A percentile compares a stretch with the other conserved stretches of the same genome.
These are phyloP conservation scores for Aureobasidium sp. DNA, from an alignment of 2,329 filamentous ascomycete species.

Conservation along the genomic window DNA sequence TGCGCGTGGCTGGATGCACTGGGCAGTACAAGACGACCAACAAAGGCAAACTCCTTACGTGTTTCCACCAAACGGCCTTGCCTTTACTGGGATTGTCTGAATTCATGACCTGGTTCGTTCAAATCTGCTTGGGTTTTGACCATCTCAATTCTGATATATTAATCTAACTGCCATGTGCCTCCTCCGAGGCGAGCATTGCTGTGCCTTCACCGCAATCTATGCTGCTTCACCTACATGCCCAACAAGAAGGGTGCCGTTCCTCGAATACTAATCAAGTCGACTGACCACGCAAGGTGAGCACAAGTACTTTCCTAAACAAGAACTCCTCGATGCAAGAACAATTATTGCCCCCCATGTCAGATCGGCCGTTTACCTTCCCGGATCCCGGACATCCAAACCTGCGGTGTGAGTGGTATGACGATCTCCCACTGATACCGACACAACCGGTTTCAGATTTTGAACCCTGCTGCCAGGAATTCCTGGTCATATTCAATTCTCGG, in stretches of 20 bases:
- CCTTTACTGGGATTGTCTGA: background rate
- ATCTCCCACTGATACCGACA: conserved; percentile 3
- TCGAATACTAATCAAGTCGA: background rate
- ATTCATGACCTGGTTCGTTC: background rate
- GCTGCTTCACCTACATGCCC: background rate
- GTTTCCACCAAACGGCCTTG: background rate
- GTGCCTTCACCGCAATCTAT: background rate
- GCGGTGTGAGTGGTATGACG: conserved; percentile 12
- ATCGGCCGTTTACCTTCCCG: conserved; percentile 9
- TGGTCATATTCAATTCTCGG: background rate
- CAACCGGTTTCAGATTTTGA: conserved; percentile 6
- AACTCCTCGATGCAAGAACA: background rate
- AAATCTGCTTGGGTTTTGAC: conserved; percentile 3
- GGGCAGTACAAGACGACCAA: background rate
- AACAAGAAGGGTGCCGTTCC: background rate
- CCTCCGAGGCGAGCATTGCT: background rate
- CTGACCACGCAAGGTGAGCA: background rate
- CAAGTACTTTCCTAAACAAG: background rate
- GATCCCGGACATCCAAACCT: conserved; percentile 7
- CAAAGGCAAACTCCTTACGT: background rate
- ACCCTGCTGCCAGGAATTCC: background rate
- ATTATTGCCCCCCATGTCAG: background rate
- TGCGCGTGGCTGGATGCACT: conserved; percentile 1
- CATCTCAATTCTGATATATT: conserved; percentile 1
- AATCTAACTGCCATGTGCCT: background rate